phyloP scores from a whole-genome alignment of 2,329 filamentous ascomycete species.

The Trichophaea hybrida region DNA sequence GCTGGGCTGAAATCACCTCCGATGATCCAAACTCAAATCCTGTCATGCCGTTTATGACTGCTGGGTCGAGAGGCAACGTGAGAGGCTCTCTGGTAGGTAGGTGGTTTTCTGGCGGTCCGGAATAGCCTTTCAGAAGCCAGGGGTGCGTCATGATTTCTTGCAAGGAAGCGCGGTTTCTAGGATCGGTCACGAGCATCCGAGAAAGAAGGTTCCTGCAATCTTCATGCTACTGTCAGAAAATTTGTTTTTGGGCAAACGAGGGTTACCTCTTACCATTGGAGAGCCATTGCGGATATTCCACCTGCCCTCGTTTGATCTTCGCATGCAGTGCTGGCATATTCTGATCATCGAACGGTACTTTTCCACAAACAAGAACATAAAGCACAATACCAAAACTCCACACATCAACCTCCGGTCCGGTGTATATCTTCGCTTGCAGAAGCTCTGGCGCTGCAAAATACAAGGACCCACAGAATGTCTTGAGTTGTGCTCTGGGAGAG shows the following conservation, averaged over 20 bases:
- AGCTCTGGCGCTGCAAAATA: constrained; percentile 96
- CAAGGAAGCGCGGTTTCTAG: constrained; percentile 69
- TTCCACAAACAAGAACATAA: constrained; percentile 92
- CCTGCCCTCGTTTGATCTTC: constrained; percentile 94
- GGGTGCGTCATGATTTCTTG: constrained; percentile 87
- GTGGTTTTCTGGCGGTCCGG: constrained; percentile 73
- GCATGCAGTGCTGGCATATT: constrained; percentile 97
- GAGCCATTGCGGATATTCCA: constrained; percentile 90
- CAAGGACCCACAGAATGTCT: constrained; percentile 93
- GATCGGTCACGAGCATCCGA: constrained; percentile 90
- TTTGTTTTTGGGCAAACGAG: constrained; percentile 10
- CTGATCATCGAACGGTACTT: constrained; percentile 97
- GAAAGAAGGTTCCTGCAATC: constrained; percentile 90
- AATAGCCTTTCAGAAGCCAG: constrained; percentile 91
- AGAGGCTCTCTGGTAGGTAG: constrained; percentile 71
- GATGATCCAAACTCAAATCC: constrained; percentile 92
- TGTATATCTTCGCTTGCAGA: constrained; percentile 84
- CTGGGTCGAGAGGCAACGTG: constrained; percentile 66
- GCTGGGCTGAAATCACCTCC: constrained; percentile 65
- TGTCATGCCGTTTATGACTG: constrained; percentile 84
- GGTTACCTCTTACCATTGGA: constrained; percentile 53
- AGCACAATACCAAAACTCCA: constrained; percentile 99
- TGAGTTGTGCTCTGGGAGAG: constrained; percentile 67
- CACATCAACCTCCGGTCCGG: constrained; percentile 88
- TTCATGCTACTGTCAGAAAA: constrained; percentile 33